Base-by-base conservation (phyloP, 768 basidiomycete species). In the Sarcodon sp. region DNA sequence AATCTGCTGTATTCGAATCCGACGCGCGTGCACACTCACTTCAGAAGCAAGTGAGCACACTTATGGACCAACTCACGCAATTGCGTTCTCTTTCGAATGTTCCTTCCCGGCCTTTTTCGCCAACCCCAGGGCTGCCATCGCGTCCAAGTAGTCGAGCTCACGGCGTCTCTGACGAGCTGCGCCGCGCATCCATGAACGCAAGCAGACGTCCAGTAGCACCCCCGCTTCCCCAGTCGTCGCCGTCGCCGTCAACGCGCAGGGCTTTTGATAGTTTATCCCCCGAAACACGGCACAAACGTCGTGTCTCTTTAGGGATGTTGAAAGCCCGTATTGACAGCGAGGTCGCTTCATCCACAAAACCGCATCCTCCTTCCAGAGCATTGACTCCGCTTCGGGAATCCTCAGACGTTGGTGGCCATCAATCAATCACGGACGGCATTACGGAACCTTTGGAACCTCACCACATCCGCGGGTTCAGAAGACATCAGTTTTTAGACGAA, bases 301-400 rank as follows among this genome's bases (percentile, higher is more conserved):
- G 79, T 55, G 79, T 88, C 55, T 87, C 85, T 64, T 64, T 92
- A 55, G 79, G 82, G 63, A 92, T 93, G 86, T 76, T 93, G 45
- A 90, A 89, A 59, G 88, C 87, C 16, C 79, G 89, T 39, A 92
- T 92, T 55, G 86, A 90, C 51, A 83, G 85, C 60, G 89, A 92
- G 62, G 66, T 72, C 15, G 77, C 72, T 12, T 64, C 66, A 2
- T 64, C 64, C 8, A 53, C 51, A 65, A 12, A 63, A 67, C 35
- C 68, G 66, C 55, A 47, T 33, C 69, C 76, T 1, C 65, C 71
- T 3, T 77, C 77, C 15, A 68, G 79, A 45, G 68, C 72, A 11
- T 64, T 80, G 46, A 81, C 80, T 35, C 72, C 72, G 31, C 72
- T 69, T 33, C 37, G 33, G 31, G 56, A 51, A 27, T 55, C 55